Base-by-base conservation (phyloP, 2,329 filamentous ascomycete species). In the Trichoderma simmonsii region DNA sequence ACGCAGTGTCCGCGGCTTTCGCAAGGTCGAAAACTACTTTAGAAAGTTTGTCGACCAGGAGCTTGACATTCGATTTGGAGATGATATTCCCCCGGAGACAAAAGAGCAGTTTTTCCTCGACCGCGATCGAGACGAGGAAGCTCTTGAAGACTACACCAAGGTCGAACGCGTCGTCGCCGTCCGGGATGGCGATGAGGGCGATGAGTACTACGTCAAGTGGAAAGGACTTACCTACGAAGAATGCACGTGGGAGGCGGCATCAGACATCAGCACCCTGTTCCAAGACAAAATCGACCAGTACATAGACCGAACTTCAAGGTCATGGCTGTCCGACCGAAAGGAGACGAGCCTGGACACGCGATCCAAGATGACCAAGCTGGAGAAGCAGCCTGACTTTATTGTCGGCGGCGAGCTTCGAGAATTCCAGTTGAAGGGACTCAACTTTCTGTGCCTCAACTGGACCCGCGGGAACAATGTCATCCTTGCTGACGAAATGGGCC, bases 371-470 rank as follows among this genome's bases (percentile, higher is more conserved):
- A 89, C 82, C 70, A 94, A 87, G 81, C 84, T 97, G 75, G 92
- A 93, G 73, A 89, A 90, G 72, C 95, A 98, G 77, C 96, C 96
- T 0, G 87, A 88, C 39, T 99, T 97, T 79, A 90, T 99, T 82
- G 88, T 91, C 75, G 89, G 90, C 76, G 96, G 96, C 57, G 89
- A 96, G 80, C 88, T 99, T 67, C 91, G 96, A 76, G 91, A 95
- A 75, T 99, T 99, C 80, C 97, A 99, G 82, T 88, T 98, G 77
- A 93, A 92, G 75, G 96, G 97, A 34, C 85, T 99, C 73, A 98
- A 98, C 83, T 99, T 98, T 82, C 86, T 99, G 74, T 93, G 93
- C 60, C 94, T 97, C 82, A 97, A 98, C 82, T 99, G 97, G 97
- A 93, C 93, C 68, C 91, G 92, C 78, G 91, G 90, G 70, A 96